Base-by-base conservation (phyloP, 352 stramenopile species). In the Phytophthora brassicae region DNA sequence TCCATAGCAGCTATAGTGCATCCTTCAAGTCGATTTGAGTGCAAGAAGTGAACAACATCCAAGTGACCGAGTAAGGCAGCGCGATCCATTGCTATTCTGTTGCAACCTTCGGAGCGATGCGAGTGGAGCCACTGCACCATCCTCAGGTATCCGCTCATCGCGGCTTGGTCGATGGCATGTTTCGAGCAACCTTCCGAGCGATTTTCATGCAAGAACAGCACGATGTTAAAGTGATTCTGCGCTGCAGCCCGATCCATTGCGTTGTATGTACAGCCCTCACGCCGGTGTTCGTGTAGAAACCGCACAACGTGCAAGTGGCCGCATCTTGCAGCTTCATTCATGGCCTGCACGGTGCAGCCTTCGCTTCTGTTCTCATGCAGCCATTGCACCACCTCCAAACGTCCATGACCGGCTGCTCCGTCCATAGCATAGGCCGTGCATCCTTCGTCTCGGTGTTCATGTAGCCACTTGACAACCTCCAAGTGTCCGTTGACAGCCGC, bases 241-340 rank as follows among this genome's bases (percentile, higher is more conserved):
- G 20, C 17, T 0, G 68, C 72, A 24, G 72, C 68, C 45, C 50
- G 55, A 50, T 76, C 60, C 64, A 79, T 69, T 2, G 71, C 71
- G 6, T 61, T 52, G 19, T 64, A 35, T 6, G 68, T 77, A 50
- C 59, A 68, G 0, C 70, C 70, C 53, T 74, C 68, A 13, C 4
- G 45, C 1, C 71, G 71, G 9, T 79, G 28, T 12, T 50, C 17
- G 36, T 79, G 60, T 4, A 79, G 48, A 13, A 72, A 77, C 19
- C 47, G 46, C 29, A 76, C 59, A 36, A 74, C 43, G 2, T 31
- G 0, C 11, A 71, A 42, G 19, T 70, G 48, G 2, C 63, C 67
- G n/a, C 48, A 48, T 14, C 39, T 58, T 11, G 58, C 67, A 4
- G 67, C 67, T 2, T 44, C 38, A 41, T 72, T 70, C 68, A 75